Percentiles rank a stretch among this genome's conserved stretches.
These are phyloP conservation scores for Candida dendrica DNA, from an alignment of 805 yeast species.

Conservation along the genomic window DNA sequence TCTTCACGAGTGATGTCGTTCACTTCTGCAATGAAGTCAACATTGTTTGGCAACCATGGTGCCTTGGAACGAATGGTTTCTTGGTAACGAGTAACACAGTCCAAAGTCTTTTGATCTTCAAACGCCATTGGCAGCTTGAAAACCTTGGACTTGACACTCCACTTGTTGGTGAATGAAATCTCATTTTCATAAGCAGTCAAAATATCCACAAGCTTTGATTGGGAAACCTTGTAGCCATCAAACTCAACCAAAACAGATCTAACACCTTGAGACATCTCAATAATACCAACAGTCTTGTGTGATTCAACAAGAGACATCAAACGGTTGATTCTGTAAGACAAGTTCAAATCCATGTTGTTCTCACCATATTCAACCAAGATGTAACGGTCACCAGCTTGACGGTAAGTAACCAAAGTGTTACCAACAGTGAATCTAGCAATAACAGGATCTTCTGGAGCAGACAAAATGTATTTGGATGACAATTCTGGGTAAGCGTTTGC, in stretches of 20 bases:
- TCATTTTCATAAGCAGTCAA: constrained; percentile 72
- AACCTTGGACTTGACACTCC: constrained; percentile 81
- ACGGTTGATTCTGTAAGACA: constrained; percentile 78
- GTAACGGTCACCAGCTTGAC: constrained; percentile 97
- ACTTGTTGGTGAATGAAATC: constrained; percentile 64
- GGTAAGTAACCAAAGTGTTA: constrained; percentile 68
- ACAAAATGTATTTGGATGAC: constrained; percentile 22
- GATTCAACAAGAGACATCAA: constrained; percentile 65
- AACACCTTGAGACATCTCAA: constrained; percentile 97
- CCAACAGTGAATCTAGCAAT: constrained; percentile 42
- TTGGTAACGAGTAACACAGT: constrained; percentile 83
- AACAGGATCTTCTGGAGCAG: constrained; percentile 62
- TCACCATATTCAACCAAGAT: constrained; percentile 91
- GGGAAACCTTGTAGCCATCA: constrained; percentile 57
- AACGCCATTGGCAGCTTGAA: constrained; percentile 92
- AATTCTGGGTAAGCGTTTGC: constrained; percentile 31
- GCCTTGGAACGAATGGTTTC: constrained; percentile 92
- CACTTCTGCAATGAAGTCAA: constrained; percentile 87
- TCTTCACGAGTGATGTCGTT: constrained; percentile 73
- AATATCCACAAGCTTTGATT: constrained; percentile 51
- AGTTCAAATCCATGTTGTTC: constrained; percentile 74
- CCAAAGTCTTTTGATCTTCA: constrained; percentile 84
- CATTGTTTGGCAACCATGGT: constrained; percentile 97
- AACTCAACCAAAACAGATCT: constrained; percentile 88
- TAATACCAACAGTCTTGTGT: constrained; percentile 67